Conservation (phyloP, 768 basidiomycete genomes). For the Phylloporus arenicola region DNA sequence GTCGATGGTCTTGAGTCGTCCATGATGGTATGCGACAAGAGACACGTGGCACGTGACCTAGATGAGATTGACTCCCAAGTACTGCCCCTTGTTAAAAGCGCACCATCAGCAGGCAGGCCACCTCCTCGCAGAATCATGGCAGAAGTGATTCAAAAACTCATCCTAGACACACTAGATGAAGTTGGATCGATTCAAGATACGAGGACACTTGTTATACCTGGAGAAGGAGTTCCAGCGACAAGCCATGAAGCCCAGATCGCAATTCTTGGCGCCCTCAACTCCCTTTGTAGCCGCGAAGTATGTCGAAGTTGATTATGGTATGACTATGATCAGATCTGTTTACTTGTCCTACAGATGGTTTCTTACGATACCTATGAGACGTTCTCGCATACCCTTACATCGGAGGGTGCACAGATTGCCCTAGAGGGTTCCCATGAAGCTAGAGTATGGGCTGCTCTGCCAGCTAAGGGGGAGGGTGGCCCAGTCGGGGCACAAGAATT, state of each 20-base stretch:
- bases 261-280: slow-evolving; percentile 89
- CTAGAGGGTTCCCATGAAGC: slow-evolving; percentile 89
- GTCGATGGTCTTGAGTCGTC: slow-evolving; percentile 4
- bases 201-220: slow-evolving; percentile 61
- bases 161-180: slow-evolving; percentile 67
- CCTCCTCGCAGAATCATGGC: slow-evolving; percentile 43
- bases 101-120: not conserved
- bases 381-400: slow-evolving; percentile 65
- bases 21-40: slow-evolving; percentile 12
- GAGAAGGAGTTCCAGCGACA: slow-evolving; percentile 48
- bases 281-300: slow-evolving; percentile 80
- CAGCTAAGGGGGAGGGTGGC: slow-evolving; percentile 59
- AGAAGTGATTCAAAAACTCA: slow-evolving; percentile 71
- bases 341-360: slow-evolving; percentile 60
- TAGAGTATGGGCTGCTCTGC: slow-evolving; percentile 85
- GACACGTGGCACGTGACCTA: slow-evolving; percentile 12
- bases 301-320: slow-evolving; percentile 20
- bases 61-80: slow-evolving; percentile 16
- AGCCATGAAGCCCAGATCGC: slow-evolving; percentile 75
- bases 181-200: slow-evolving; percentile 60
- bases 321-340: slow-evolving; percentile 8
- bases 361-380: slow-evolving; percentile 73
- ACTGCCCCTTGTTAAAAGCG: not conserved
- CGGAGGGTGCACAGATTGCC: slow-evolving; percentile 79
- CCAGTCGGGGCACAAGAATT: slow-evolving; percentile 65